phyloP scores from a whole-genome alignment of 2,329 filamentous ascomycete species.

The Leptographium galeiforme region DNA sequence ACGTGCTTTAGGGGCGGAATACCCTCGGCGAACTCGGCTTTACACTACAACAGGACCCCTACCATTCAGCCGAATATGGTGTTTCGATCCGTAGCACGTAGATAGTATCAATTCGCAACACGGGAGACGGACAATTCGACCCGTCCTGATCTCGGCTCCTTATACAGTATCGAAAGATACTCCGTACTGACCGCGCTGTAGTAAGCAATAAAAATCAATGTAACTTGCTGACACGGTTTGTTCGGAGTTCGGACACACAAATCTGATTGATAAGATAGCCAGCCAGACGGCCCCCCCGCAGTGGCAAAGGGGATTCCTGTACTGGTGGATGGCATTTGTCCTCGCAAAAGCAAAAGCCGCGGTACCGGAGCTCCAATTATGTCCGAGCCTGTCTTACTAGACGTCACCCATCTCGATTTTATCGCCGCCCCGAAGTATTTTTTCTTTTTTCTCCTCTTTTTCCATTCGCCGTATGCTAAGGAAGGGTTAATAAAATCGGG shows the following conservation, averaged over 20 bases:
- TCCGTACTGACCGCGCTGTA: neutral
- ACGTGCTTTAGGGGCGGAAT: no score
- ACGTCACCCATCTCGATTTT: neutral
- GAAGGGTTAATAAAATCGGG: neutral
- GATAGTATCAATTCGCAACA: no score
- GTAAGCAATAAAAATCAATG: neutral
- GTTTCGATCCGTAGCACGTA: no score
- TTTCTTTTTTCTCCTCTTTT: constrained; percentile 4
- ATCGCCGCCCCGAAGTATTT: constrained; percentile 7
- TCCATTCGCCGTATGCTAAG: constrained; percentile 4
- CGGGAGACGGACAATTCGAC: no score
- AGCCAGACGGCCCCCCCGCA: neutral
- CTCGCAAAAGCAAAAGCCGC: neutral
- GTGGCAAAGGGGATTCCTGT: neutral
- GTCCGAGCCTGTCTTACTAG: constrained; percentile 1
- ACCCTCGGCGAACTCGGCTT: no score
- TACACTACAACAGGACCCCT: no score
- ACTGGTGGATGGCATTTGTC: neutral
- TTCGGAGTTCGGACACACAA: no score
- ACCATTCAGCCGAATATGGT: no score
- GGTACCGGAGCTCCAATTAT: constrained; percentile 3
- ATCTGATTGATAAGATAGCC: constrained; percentile 2
- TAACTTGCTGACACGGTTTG: neutral
- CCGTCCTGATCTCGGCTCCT: no score
- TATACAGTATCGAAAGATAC: no score